Evolutionary conservation across 1,284 basidiomycete genomes (phyloP).

Genomic region (Puccinia polysora): DNA sequence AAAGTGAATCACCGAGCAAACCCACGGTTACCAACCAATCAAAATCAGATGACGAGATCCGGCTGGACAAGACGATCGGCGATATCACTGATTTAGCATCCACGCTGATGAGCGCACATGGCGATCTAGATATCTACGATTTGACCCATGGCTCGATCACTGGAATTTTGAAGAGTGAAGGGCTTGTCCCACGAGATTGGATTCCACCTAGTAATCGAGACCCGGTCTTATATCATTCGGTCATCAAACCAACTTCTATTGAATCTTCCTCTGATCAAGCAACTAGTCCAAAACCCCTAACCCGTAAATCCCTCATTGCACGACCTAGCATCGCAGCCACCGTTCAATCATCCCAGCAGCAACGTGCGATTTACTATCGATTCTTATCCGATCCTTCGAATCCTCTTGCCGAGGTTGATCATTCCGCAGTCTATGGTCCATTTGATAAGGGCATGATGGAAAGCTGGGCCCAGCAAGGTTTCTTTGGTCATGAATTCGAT

Average conservation of each 20-base stretch:
- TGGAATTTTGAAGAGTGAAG: slow-evolving; percentile 65
- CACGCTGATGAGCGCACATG: slow-evolving; percentile 67
- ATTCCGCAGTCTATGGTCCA: slow-evolving; percentile 20
- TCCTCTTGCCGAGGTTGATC: not conserved
- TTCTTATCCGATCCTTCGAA: slow-evolving; percentile 9
- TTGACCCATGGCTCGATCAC: slow-evolving; percentile 76
- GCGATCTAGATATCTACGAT: slow-evolving; percentile 75
- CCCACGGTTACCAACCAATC: slow-evolving; percentile 55
- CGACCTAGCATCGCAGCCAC: slow-evolving; percentile 1
- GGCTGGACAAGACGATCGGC: slow-evolving; percentile 58
- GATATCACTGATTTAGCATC: slow-evolving; percentile 74
- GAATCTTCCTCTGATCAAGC: not conserved
- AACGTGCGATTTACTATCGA: slow-evolving; percentile 23
- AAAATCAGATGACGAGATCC: slow-evolving; percentile 18
- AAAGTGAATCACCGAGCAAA: slow-evolving; percentile 52
- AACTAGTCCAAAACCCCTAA: not conserved
- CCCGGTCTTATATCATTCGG: too few relatives aligned
- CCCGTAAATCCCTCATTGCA: slow-evolving; percentile 18
- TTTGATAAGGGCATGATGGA: slow-evolving; percentile 20
- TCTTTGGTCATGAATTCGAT: slow-evolving; percentile 22
- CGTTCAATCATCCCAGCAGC: not conserved
- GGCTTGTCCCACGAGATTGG: slow-evolving; percentile 66
- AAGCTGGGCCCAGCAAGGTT: slow-evolving; percentile 28
- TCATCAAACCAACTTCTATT: too few relatives aligned
- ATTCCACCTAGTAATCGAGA: slow-evolving; percentile 68